Evolutionary conservation across 257 asterid species (phyloP), one percentile per base, ranked within the genome.

Genomic region (Parsonsia alboflavescens): DNA sequence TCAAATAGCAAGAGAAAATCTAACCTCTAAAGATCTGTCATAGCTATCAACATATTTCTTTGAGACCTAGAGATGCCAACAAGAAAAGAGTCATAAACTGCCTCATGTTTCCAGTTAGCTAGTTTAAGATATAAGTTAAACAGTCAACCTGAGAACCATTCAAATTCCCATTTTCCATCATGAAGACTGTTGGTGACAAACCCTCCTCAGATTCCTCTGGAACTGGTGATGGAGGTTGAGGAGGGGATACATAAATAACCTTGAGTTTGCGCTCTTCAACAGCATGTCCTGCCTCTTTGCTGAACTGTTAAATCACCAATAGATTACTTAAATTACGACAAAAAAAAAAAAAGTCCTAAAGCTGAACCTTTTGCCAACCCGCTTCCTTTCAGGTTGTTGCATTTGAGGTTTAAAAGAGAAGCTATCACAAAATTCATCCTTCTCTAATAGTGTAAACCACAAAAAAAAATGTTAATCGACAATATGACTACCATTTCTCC

Each of bases 191-290:
- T 10, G 94, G 85, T 13, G 90, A 85, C 56, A 84, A 75, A 15
- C 92, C 92, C 79, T 89, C 96, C 22, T 85, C 96, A 12, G 88
- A 83, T 65, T 88, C 96, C 85, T 88, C 96, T 7, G 88, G 86
- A 72, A 87, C 88, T 48, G 90, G 94, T 39, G 90, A 91, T 50
- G 90, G 91, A 36, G 93, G 92, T 73, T 86, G 92, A 45, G 84
- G 85, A 45, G 94, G 89, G 65, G 92, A 68, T 52, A 87, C 89
- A 70, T 88, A 91, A 54, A 87, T 69, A 73, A 89, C 96, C 77
- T 83, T 91, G 84, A 91, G 83, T 82, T 87, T 91, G 85, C 88
- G 88, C 80, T 91, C 96, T 79, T 89, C 93, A 71, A 89, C 85
- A 70, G 11, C 85, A 61, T 83, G 80, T 42, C 92, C 96, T 7